A percentile compares a stretch with the other conserved stretches of the same genome.
These are phyloP conservation scores for Penicillium argentinense DNA, from an alignment of 495 filamentous ascomycete species.

Conservation along the genomic window DNA sequence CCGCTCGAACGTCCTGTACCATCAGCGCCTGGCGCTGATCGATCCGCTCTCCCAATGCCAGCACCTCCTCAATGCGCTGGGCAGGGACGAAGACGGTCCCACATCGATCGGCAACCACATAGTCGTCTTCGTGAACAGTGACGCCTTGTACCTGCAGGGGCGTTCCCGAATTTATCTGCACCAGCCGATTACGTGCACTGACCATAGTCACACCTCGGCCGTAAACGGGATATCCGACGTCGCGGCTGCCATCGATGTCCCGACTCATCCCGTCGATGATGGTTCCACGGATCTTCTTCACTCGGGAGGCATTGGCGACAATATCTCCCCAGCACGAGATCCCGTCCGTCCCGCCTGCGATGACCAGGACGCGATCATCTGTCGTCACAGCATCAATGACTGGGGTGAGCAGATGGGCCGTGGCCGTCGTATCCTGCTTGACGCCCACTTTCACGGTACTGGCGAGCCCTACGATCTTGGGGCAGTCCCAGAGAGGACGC, in stretches of 20 bases:
- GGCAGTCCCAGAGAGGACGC: slow-evolving; percentile 21
- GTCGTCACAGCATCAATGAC: slow-evolving; percentile 19
- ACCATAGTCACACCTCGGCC: slow-evolving; percentile 23
- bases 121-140: slow-evolving; percentile 20
- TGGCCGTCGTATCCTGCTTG: slow-evolving; percentile 11
- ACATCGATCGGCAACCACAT: slow-evolving; percentile 22
- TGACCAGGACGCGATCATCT: slow-evolving; percentile 21
- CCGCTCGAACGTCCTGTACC: slow-evolving; percentile 16
- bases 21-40: slow-evolving; percentile 15
- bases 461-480: slow-evolving; percentile 24
- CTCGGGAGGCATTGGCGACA: slow-evolving; percentile 20
- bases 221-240: slow-evolving; percentile 18
- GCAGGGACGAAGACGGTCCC: slow-evolving; percentile 21
- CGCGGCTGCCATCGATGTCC: slow-evolving; percentile 20
- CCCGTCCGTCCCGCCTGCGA: slow-evolving; percentile 17
- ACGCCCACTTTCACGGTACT: slow-evolving; percentile 19
- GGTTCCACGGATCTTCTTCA: slow-evolving; percentile 21
- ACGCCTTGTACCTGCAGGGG: slow-evolving; percentile 17
- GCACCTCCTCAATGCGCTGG: slow-evolving; percentile 14
- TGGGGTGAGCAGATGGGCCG: slow-evolving; percentile 15
- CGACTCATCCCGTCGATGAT: slow-evolving; percentile 27
- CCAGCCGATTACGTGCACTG: slow-evolving; percentile 17
- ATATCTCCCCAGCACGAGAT: slow-evolving; percentile 26
- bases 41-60: slow-evolving; percentile 14
- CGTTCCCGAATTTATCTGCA: slow-evolving; percentile 14